phyloP scores from a whole-genome alignment of 2,329 filamentous ascomycete species.

The Colletotrichum trifolii region DNA sequence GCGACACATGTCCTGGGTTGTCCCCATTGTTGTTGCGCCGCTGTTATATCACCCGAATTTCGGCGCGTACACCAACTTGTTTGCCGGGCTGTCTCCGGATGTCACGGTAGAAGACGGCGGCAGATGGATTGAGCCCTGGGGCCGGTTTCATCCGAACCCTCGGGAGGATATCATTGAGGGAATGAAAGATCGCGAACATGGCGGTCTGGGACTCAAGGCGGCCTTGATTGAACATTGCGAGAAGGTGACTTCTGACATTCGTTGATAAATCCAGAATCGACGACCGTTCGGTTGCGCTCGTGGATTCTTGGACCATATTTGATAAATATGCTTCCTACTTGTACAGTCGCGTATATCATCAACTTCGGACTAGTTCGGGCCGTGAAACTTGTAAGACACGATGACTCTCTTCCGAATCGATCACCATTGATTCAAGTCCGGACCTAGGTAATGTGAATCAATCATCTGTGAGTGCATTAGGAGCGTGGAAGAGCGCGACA shows the following conservation, averaged over 20 bases:
- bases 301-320: neutral
- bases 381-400: no score
- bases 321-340: constrained; percentile 42
- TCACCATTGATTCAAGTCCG: constrained; percentile 40
- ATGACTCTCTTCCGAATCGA: no score
- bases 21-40: constrained; percentile 38
- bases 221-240: constrained; percentile 33
- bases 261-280: neutral
- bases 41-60: constrained; percentile 43
- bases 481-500: constrained; percentile 45
- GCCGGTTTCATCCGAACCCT: constrained; percentile 33
- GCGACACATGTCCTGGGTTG: constrained; percentile 41
- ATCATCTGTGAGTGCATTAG: constrained; percentile 38
- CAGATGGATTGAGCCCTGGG: constrained; percentile 40
- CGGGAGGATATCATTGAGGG: constrained; percentile 43
- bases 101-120: constrained; percentile 51
- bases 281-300: neutral
- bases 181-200: constrained; percentile 41
- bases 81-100: constrained; percentile 55
- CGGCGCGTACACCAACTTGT: constrained; percentile 61
- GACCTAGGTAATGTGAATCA: constrained; percentile 48
- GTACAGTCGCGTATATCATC: no score
- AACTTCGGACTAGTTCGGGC: no score
- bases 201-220: constrained; percentile 41
- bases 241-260: constrained; percentile 1